Percentiles rank a stretch among this genome's conserved stretches.
phyloP scores from a whole-genome alignment of 768 basidiomycete genomes.

The Astraeus odoratus region DNA sequence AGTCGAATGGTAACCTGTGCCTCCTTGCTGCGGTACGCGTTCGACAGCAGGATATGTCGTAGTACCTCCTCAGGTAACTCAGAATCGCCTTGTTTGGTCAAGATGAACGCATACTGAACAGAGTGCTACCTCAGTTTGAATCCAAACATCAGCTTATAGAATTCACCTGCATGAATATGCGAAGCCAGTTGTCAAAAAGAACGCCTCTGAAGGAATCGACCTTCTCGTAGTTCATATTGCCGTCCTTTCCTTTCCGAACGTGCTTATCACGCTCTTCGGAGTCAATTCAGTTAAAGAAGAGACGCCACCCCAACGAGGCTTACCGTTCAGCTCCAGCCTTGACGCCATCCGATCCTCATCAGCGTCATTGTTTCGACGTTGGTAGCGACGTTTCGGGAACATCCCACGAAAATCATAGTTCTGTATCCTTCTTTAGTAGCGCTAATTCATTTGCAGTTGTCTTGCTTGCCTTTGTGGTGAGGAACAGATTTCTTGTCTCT shows the following conservation, averaged over 20 bases:
- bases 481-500: constrained; percentile 78
- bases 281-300: neutral
- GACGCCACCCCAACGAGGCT: constrained; percentile 11
- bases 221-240: constrained; percentile 32
- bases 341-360: constrained; percentile 70
- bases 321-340: constrained; percentile 68
- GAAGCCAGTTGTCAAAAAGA: constrained; percentile 79
- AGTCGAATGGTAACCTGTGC: constrained; percentile 69
- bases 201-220: constrained; percentile 76
- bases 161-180: constrained; percentile 74
- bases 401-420: constrained; percentile 61
- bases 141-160: neutral
- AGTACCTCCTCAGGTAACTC: constrained; percentile 69
- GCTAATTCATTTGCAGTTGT: neutral
- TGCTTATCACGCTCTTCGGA: constrained; percentile 52
- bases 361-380: constrained; percentile 38
- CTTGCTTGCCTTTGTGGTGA: constrained; percentile 62
- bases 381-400: constrained; percentile 46
- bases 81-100: constrained; percentile 57
- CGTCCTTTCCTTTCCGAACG: constrained; percentile 40
- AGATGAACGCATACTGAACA: constrained; percentile 64
- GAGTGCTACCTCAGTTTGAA: constrained; percentile 1
- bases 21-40: constrained; percentile 56
- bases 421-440: constrained; percentile 18
- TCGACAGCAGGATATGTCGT: constrained; percentile 67